Base-by-base conservation (phyloP, 768 basidiomycete genomes). In the Tephrocybe sp. region DNA sequence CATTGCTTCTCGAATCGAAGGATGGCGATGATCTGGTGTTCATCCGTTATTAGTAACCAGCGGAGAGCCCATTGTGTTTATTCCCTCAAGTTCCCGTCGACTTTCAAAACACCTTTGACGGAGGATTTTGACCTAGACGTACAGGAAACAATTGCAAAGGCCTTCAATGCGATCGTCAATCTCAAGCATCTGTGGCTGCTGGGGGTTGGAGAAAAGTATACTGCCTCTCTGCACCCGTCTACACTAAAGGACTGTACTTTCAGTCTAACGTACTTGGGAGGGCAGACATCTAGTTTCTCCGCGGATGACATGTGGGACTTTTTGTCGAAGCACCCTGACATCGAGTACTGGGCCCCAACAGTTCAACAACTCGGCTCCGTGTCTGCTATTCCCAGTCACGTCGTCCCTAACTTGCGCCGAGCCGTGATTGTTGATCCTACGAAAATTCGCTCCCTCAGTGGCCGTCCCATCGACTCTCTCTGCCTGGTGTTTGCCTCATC, bases 281-380 rank as follows among this genome's bases (percentile, higher is more conserved):
- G 51, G 3, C 10, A 40, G 12, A 39, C 45, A 3, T 14, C 15
- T 14, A 28, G 36, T 37, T 32, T 45, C 25, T 11, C 7, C 2
- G 1, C 9, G 5, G 44, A 45, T 10, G 18, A 33, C 11, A 45
- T 37, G 28, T 17, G 24, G 36, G 44, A 52, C 10, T 52, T 52
- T 18, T 21, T 52, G 11, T 2, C 21, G 4, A 34, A 21, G 23
- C 34, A 52, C 18, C 51, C 51, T 1, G 23, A 38, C 10, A 39
- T 52, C 8, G 25, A 52, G n/a, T 52, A 52, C 34, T 52, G 51
- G 51, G 43, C 39, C 36, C 51, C 51, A 23, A 52, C 36, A 4
- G 15, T 34, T 18, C 44, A 30, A 26, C 45, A 45, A 24, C 30
- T 50, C 4, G 11, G 14, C 17, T 39, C 51, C 20, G 14, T 32